Conservation (phyloP, 495 filamentous ascomycete species). For the Evansstolkia leycettana region DNA sequence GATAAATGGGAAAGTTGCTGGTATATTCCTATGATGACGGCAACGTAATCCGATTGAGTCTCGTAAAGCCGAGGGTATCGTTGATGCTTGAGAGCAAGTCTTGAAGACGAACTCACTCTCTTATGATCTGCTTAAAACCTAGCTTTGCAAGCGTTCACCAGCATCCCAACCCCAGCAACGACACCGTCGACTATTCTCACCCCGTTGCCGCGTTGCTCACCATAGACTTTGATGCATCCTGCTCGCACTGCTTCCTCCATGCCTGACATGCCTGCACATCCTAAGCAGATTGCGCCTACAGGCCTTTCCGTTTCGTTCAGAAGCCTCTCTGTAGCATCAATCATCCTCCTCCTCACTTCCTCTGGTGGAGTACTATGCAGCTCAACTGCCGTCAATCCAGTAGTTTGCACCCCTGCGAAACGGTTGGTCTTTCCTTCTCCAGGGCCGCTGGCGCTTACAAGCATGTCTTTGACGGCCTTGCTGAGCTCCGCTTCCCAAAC, state of each 20-base stretch:
- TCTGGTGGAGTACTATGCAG: constrained; percentile 57
- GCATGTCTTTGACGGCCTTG: constrained; percentile 40
- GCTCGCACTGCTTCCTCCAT: constrained; percentile 69
- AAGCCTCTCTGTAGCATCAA: constrained; percentile 53
- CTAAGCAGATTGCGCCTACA: constrained; percentile 45
- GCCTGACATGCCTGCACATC: constrained; percentile 89
- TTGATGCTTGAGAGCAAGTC: too few species aligned
- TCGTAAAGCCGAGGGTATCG: too few species aligned
- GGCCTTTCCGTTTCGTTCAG: constrained; percentile 33
- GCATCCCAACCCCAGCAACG: constrained; percentile 56
- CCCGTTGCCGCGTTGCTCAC: constrained; percentile 40
- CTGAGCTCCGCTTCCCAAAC: constrained; percentile 67
- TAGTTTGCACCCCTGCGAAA: constrained; percentile 75
- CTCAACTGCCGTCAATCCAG: constrained; percentile 69
- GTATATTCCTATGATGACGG: too few species aligned
- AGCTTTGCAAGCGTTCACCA: constrained; percentile 39
- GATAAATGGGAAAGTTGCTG: too few species aligned
- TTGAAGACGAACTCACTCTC: too few species aligned
- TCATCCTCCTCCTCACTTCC: constrained; percentile 54
- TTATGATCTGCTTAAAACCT: constrained; percentile 23
- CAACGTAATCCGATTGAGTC: too few species aligned
- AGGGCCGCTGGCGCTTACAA: constrained; percentile 32
- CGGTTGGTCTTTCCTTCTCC: constrained; percentile 15
- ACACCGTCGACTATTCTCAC: constrained; percentile 80
- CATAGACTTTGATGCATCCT: constrained; percentile 52